These are phyloP conservation scores for Pythium volutum DNA, from an alignment of 352 stramenopile genomes.

Conservation along the genomic window DNA sequence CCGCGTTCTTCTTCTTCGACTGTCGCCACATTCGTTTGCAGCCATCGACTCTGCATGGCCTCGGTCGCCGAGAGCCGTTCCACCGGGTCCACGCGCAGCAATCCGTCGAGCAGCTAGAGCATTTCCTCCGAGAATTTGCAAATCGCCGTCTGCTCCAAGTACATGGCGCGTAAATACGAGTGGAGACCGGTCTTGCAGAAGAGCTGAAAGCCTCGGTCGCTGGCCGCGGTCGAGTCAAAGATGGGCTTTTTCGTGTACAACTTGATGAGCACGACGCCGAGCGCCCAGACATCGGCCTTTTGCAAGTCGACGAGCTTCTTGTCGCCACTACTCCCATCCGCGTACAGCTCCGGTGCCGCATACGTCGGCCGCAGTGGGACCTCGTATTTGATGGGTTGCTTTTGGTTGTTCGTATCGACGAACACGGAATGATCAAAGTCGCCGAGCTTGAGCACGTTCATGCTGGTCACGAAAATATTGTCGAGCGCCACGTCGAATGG, in stretches of 20 bases:
- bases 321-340: neutral
- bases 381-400: constrained; percentile 23
- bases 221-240: constrained; percentile 38
- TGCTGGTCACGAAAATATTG: constrained; percentile 67
- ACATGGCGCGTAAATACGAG: constrained; percentile 57
- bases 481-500: constrained; percentile 67
- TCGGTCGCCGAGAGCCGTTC: constrained; percentile 50
- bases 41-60: constrained; percentile 69
- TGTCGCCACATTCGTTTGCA: neutral
- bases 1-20: constrained; percentile 6
- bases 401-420: constrained; percentile 48
- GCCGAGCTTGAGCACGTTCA: constrained; percentile 59
- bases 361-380: constrained; percentile 44
- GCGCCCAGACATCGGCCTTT: constrained; percentile 57
- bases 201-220: constrained; percentile 58
- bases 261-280: constrained; percentile 57
- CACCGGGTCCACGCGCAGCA: constrained; percentile 81
- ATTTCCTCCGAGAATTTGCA: constrained; percentile 55
- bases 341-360: constrained; percentile 49
- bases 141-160: constrained; percentile 57
- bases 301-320: constrained; percentile 37
- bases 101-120: constrained; percentile 76
- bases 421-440: constrained; percentile 66
- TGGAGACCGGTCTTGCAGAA: constrained; percentile 44
- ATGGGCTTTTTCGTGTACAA: constrained; percentile 55